These are phyloP conservation scores for Ophiostoma pallidulum DNA, from an alignment of 2,329 filamentous ascomycete genomes.

Conservation along the genomic window DNA sequence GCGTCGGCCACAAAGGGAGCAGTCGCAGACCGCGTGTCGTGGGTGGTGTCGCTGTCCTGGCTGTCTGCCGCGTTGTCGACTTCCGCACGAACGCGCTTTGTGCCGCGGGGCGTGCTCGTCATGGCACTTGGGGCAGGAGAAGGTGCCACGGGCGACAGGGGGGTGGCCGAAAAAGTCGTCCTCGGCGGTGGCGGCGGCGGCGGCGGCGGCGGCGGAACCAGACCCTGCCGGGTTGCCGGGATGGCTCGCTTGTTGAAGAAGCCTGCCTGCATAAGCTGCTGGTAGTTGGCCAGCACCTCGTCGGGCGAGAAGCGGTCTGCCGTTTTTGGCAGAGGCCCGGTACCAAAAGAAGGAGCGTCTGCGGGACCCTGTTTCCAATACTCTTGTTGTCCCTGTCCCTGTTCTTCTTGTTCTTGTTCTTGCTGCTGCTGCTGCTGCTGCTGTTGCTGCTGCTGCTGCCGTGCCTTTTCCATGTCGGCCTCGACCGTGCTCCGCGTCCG, in stretches of 20 bases:
- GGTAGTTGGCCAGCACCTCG: constrained; percentile 47
- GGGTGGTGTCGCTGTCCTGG: neutral
- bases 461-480: neutral
- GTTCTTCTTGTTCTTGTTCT: neutral
- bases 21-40: neutral
- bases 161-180: neutral
- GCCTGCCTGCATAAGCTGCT: constrained; percentile 45
- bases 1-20: neutral
- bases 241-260: constrained; percentile 52
- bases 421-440: neutral
- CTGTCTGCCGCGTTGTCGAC: constrained; percentile 8
- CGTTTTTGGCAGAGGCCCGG: no score
- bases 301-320: constrained; percentile 31
- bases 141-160: constrained; percentile 9
- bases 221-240: constrained; percentile 43
- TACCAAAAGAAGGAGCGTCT: no score
- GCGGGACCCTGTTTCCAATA: no score
- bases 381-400: no score
- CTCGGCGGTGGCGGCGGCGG: neutral
- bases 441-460: neutral
- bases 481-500: constrained; percentile 6
- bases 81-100: constrained; percentile 37
- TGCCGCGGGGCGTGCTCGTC: constrained; percentile 26
- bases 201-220: constrained; percentile 13
- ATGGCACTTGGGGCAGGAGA: neutral